A percentile compares a stretch with the other conserved stretches of the same genome.
Conservation (phyloP, 345 rosid species). For the Camelina neglecta region DNA sequence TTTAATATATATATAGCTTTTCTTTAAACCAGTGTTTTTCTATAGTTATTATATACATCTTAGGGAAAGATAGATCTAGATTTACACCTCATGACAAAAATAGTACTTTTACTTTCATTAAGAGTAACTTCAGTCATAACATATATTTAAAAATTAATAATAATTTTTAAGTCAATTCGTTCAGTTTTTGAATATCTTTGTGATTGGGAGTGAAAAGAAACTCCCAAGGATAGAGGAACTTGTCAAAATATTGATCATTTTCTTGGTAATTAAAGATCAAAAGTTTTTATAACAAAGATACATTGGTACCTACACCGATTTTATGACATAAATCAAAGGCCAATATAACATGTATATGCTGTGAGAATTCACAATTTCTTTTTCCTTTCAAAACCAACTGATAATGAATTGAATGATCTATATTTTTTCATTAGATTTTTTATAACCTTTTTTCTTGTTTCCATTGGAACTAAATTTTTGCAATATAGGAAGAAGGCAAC, state of each 20-base stretch:
- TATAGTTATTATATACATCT: conserved; percentile 25
- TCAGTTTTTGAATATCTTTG: conserved; percentile 23
- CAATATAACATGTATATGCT: not conserved
- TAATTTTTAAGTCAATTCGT: conserved; percentile 12
- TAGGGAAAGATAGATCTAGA: conserved; percentile 41
- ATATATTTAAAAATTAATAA: conserved; percentile 11
- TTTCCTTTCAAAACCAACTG: conserved; percentile 2
- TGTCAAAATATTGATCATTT: not conserved
- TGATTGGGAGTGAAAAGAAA: conserved; percentile 32
- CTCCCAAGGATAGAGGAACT: conserved; percentile 9
- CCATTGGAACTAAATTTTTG: conserved; percentile 35
- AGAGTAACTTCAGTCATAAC: conserved; percentile 27
- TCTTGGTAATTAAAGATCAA: not conserved
- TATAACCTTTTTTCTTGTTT: conserved; percentile 24
- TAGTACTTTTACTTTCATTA: conserved; percentile 32
- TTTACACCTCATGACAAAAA: conserved; percentile 39
- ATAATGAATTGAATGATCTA: not conserved
- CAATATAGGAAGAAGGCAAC: conserved; percentile 32
- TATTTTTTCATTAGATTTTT: not conserved
- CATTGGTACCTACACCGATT: not conserved
- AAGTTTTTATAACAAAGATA: conserved; percentile 9
- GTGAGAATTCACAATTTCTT: not conserved
- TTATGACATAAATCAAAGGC: not conserved
- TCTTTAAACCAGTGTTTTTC: conserved; percentile 23
- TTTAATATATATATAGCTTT: conserved; percentile 37